Evolutionary conservation across 2,329 filamentous ascomycete genomes (phyloP).

Genomic region (Beauveria sp.): DNA sequence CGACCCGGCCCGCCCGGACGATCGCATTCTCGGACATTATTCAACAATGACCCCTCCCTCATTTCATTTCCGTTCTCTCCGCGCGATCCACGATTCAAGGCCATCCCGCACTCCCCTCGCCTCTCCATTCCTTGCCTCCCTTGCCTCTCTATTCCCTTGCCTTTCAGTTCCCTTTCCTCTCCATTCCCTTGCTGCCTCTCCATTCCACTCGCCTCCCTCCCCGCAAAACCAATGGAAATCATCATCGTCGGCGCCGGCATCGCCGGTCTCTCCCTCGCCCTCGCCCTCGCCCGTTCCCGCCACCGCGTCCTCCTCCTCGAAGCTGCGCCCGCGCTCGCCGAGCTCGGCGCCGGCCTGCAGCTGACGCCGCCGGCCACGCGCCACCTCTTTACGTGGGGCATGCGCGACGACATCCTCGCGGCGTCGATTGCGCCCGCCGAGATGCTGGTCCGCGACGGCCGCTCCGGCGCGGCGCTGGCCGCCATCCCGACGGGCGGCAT

Average conservation of each 20-base stretch:
- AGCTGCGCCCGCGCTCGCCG: conserved; percentile 36
- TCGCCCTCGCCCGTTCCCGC: conserved; percentile 32
- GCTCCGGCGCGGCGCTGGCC: conserved; percentile 19
- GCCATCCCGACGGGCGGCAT: conserved; percentile 15
- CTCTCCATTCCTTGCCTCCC: too few species aligned
- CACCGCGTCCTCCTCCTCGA: conserved; percentile 45
- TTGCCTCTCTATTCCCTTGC: too few species aligned
- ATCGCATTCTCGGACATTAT: too few species aligned
- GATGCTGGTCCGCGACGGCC: conserved; percentile 20
- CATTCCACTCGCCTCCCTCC: too few species aligned
- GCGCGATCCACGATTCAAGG: too few species aligned
- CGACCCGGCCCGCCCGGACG: too few species aligned
- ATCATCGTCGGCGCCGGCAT: conserved; percentile 41
- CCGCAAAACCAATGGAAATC: conserved; percentile 11
- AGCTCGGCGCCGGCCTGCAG: conserved; percentile 23
- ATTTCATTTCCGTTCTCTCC: too few species aligned
- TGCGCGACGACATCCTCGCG: conserved; percentile 15
- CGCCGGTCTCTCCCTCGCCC: conserved; percentile 27
- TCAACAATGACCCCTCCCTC: too few species aligned
- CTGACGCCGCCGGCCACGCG: conserved; percentile 25
- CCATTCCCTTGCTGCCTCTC: too few species aligned
- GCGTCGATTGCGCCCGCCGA: conserved; percentile 16
- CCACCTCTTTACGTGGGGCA: conserved; percentile 24
- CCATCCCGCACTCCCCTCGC: too few species aligned
- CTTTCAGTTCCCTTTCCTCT: too few species aligned